Conservation (phyloP, 805 yeast species). For the Nakazawaea ishiwadae region DNA sequence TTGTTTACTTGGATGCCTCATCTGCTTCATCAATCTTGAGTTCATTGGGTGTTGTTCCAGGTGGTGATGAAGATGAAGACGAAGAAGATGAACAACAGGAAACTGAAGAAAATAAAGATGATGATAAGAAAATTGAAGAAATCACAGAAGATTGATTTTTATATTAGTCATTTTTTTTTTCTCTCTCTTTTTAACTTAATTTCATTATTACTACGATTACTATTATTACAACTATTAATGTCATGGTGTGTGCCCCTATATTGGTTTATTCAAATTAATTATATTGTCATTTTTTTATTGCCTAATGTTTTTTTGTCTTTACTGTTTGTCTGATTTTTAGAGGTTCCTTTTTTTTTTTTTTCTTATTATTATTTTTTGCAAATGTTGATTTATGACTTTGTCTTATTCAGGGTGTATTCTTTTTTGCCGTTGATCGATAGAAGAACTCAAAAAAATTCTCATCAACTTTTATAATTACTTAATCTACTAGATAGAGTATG, state of each 20-base stretch:
- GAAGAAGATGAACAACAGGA: slow-evolving; percentile 15
- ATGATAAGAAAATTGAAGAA: slow-evolving; percentile 15
- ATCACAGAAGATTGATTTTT: background rate
- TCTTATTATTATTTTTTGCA: too few relatives aligned
- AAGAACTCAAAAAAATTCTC: background rate
- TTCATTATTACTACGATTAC: background rate
- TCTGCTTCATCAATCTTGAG: slow-evolving; percentile 62
- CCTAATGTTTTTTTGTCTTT: too few relatives aligned
- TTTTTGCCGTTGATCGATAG: too few relatives aligned
- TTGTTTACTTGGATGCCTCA: slow-evolving; percentile 58
- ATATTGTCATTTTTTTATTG: background rate
- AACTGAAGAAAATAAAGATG: slow-evolving; percentile 24
- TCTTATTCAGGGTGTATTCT: too few relatives aligned
- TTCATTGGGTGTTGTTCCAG: slow-evolving; percentile 34
- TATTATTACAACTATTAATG: background rate
- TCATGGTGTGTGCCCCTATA: too few relatives aligned
- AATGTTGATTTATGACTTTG: too few relatives aligned
- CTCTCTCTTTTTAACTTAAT: background rate
- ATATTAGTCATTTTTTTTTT: slow-evolving; percentile 2
- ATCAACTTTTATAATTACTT: background rate
- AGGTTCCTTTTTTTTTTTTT: too few relatives aligned
- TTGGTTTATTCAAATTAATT: background rate
- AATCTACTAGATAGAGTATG: background rate
- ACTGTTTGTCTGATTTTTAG: background rate
- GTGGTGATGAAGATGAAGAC: slow-evolving; percentile 24